Evolutionary conservation across 208 protist genomes (phyloP), one percentile per base, ranked within the genome.

Genomic region (Endotrypanum monterogeii): DNA sequence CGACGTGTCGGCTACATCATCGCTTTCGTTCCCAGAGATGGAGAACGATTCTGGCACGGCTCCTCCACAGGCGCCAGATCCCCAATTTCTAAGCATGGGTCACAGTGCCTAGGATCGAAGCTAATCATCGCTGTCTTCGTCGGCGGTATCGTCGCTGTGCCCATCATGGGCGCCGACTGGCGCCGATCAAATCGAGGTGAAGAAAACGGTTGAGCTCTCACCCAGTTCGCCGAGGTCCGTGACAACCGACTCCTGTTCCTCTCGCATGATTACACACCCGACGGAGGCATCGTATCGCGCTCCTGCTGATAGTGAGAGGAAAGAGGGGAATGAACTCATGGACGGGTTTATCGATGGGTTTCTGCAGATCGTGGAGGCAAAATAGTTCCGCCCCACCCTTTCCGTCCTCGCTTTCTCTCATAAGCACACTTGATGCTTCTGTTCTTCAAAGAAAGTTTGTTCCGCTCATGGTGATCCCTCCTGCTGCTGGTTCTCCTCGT

Each of bases 281-380:
- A 65, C 68, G 14, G 75, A 79, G 68, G 65, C 73, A 54, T 74
- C 68, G 9, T 79, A 79, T 50, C 54, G 41, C 9, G 57, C 68
- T 0, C 75, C 75, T 2, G n/a, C 55, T 16, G 61, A 68, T 9
- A 79, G 75, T 35, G 75, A 79, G 75, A 69, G 61, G 41, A 52
- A 79, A 28, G 75, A 61, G 51, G 73, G 75, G 75, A 67, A 74
- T 58, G 30, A 32, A 61, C 41, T 74, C 68, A 79, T 79, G 61
- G 75, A 79, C 68, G 61, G 55, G 39, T 79, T 74, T 44, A 79
- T 79, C 28, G 75, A 79, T 25, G 68, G 75, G 0, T 41, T 79
- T 25, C 60, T 79, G 60, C 71, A 57, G 52, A 56, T 79, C 23
- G 71, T 79, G 44, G 50, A 9, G 50, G n/a, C 1, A 20, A 68